These are phyloP conservation scores for Candida easanensis DNA, from an alignment of 805 yeast genomes.

Conservation along the genomic window DNA sequence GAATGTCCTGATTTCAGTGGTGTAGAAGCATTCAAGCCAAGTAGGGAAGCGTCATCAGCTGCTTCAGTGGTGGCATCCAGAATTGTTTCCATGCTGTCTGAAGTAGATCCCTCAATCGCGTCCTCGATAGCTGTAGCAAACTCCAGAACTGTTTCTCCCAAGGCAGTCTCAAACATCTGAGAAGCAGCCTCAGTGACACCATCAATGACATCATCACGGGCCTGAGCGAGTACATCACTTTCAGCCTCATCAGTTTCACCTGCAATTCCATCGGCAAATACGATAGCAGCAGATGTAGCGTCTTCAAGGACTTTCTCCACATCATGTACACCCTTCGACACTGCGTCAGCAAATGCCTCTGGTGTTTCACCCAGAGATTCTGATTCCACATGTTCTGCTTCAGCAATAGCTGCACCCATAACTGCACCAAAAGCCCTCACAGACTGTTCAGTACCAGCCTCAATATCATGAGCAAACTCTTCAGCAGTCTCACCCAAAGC, in stretches of 20 bases:
- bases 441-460: not conserved
- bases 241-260: not conserved
- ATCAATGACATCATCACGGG: not conserved
- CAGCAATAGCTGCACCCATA: not conserved
- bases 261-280: not conserved
- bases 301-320: not conserved
- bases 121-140: slow-evolving; percentile 14
- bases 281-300: not conserved
- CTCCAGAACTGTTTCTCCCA: slow-evolving; percentile 14
- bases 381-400: not conserved
- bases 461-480: not conserved
- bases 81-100: not conserved
- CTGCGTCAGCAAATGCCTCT: not conserved
- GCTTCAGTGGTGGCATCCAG: not conserved
- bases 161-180: slow-evolving; percentile 14
- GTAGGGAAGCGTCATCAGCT: not conserved
- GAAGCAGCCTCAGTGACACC: slow-evolving; percentile 4
- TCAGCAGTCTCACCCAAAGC: slow-evolving; percentile 5
- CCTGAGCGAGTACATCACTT: not conserved
- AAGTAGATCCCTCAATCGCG: not conserved
- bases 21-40: no score
- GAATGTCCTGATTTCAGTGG: no score
- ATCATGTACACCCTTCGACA: not conserved
- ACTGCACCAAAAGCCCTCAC: not conserved
- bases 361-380: not conserved